Percentiles rank a stretch among this genome's conserved stretches.
These are phyloP conservation scores for Atkinsonella hypoxylon DNA, from an alignment of 2,329 filamentous ascomycete species.

Conservation along the genomic window DNA sequence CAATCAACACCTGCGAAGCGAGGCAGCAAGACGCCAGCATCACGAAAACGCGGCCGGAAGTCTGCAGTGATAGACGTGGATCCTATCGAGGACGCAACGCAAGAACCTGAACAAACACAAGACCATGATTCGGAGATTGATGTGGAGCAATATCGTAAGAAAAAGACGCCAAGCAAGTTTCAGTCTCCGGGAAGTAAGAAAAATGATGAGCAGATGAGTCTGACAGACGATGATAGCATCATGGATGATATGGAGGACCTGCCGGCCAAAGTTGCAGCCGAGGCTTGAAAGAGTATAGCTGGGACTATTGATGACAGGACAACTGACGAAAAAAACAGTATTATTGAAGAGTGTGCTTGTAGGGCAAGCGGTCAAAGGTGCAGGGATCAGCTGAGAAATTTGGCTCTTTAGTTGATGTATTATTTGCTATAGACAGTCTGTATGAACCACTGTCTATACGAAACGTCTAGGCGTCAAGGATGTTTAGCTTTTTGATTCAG, in stretches of 20 bases:
- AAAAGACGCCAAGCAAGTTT: constrained; percentile 18
- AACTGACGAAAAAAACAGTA: too few relatives aligned
- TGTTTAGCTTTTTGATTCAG: too few relatives aligned
- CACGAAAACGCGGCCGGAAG: constrained; percentile 13
- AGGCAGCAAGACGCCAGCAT: constrained; percentile 13
- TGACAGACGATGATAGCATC: constrained; percentile 19
- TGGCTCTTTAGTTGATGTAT: too few relatives aligned
- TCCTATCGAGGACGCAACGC: constrained; percentile 19
- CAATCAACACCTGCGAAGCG: constrained; percentile 16
- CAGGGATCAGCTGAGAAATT: too few relatives aligned
- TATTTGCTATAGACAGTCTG: too few relatives aligned
- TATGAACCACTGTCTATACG: too few relatives aligned
- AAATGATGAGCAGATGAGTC: constrained; percentile 1
- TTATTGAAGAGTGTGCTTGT: neutral
- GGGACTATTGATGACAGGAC: too few relatives aligned
- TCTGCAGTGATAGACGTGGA: constrained; percentile 16
- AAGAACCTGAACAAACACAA: constrained; percentile 5
- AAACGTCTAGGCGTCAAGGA: too few relatives aligned
- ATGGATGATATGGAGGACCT: constrained; percentile 35
- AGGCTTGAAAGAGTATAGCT: neutral
- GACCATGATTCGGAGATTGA: constrained; percentile 16
- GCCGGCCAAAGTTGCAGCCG: constrained; percentile 15
- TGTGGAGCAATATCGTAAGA: constrained; percentile 14
- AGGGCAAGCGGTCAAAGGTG: neutral
- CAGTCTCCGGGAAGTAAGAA: constrained; percentile 11